Evolutionary conservation across 495 filamentous ascomycete species (phyloP).

Genomic region (Penicillium daleae): DNA sequence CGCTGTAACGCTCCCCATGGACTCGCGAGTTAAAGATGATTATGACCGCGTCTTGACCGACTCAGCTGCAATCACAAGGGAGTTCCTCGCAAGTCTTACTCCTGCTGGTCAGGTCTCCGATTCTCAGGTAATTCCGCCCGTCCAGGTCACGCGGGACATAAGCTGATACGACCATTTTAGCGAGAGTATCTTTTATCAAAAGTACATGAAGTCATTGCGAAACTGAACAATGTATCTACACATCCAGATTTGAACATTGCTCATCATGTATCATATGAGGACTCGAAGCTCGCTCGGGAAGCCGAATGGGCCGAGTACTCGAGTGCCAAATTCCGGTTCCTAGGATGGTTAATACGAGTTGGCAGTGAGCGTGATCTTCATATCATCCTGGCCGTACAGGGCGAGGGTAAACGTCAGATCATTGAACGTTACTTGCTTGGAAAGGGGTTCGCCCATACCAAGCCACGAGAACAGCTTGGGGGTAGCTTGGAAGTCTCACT

Average conservation of each 20-base stretch:
- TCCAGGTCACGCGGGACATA: too few species aligned
- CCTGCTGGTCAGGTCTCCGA: slow-evolving; percentile 16
- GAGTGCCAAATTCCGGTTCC: slow-evolving; percentile 61
- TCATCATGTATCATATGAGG: slow-evolving; percentile 40
- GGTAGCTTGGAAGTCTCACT: slow-evolving; percentile 41
- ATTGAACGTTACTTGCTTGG: slow-evolving; percentile 57
- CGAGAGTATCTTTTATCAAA: slow-evolving; percentile 29
- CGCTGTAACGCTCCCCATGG: slow-evolving; percentile 50
- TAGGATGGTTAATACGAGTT: slow-evolving; percentile 54
- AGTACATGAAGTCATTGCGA: slow-evolving; percentile 44
- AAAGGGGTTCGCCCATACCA: slow-evolving; percentile 48
- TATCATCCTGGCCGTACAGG: slow-evolving; percentile 49
- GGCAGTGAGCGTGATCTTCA: slow-evolving; percentile 46
- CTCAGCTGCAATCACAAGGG: slow-evolving; percentile 30
- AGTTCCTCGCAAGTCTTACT: slow-evolving; percentile 31
- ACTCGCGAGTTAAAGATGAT: slow-evolving; percentile 49
- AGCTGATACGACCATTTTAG: slow-evolving; percentile 25
- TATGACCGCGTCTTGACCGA: slow-evolving; percentile 42
- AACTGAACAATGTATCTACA: slow-evolving; percentile 52
- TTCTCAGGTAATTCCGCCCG: slow-evolving; percentile 29
- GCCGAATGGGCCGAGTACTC: slow-evolving; percentile 59
- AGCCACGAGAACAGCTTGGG: slow-evolving; percentile 46
- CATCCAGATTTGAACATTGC: slow-evolving; percentile 59
- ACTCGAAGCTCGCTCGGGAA: slow-evolving; percentile 45
- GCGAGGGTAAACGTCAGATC: slow-evolving; percentile 49